A percentile compares a stretch with the other conserved stretches of the same genome.
These are phyloP conservation scores for Lathyrus aphaca DNA, from an alignment of 306 rosid genomes.

Conservation along the genomic window DNA sequence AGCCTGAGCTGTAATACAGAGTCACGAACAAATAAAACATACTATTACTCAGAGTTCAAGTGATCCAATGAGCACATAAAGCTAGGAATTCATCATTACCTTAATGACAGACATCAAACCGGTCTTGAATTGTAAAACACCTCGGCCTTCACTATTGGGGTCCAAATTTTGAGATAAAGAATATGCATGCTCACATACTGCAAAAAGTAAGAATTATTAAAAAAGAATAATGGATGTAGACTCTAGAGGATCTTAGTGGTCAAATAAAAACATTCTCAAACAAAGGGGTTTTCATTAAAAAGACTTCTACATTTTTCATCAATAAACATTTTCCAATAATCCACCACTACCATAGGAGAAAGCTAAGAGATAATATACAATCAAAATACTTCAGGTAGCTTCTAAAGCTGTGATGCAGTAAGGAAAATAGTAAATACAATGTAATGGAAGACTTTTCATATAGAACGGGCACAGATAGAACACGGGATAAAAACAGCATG, in stretches of 20 bases:
- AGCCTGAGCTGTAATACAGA: slow-evolving; percentile 8
- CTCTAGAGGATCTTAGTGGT: slow-evolving; percentile 9
- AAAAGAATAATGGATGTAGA: slow-evolving; percentile 3
- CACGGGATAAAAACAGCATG: slow-evolving; percentile 19
- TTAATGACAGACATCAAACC: slow-evolving; percentile 96
- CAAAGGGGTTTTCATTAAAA: not conserved
- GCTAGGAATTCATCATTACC: slow-evolving; percentile 51
- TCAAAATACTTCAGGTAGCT: slow-evolving; percentile 2
- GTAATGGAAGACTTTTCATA: slow-evolving; percentile 1
- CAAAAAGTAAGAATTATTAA: slow-evolving; percentile 38
- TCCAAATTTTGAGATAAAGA: slow-evolving; percentile 86
- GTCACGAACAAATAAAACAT: slow-evolving; percentile 11
- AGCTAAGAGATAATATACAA: slow-evolving; percentile 29
- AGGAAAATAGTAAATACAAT: slow-evolving; percentile 8
- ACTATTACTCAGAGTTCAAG: slow-evolving; percentile 19
- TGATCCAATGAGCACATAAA: slow-evolving; percentile 10
- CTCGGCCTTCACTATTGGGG: slow-evolving; percentile 97
- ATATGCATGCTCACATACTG: slow-evolving; percentile 98
- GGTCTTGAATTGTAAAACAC: slow-evolving; percentile 96
- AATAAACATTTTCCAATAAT: slow-evolving; percentile 17
- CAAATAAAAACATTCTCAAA: not conserved
- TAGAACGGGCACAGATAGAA: slow-evolving; percentile 12
- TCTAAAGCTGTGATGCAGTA: not conserved
- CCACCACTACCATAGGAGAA: slow-evolving; percentile 11
- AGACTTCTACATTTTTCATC: not conserved